phyloP scores from a whole-genome alignment of 306 rosid genomes.

The cucumber (Cucumis sativus) region DNA sequence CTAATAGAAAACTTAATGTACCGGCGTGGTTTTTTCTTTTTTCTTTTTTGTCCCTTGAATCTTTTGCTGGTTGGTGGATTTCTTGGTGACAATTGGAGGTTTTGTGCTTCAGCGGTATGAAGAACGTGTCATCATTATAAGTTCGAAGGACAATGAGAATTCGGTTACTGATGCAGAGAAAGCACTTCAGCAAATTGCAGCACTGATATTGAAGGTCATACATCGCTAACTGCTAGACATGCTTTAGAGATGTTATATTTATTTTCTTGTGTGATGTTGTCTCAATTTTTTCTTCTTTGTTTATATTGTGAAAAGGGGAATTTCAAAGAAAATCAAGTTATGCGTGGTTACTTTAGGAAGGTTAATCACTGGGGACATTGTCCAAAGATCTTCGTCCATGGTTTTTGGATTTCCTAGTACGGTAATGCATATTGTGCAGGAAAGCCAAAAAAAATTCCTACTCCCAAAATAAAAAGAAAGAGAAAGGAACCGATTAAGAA shows the following conservation, averaged over 20 bases:
- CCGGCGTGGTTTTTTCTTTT: background rate
- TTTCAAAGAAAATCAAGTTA: background rate
- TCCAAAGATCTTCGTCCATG: background rate
- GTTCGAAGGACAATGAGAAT: constrained; percentile 63
- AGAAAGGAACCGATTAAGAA: background rate
- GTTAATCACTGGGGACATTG: background rate
- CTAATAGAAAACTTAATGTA: background rate
- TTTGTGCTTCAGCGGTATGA: constrained; percentile 56
- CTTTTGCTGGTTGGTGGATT: background rate
- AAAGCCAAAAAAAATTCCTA: background rate
- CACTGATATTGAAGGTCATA: constrained; percentile 63
- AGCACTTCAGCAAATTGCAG: constrained; percentile 68
- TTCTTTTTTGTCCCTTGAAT: background rate
- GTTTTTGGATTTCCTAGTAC: background rate
- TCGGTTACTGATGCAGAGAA: constrained; percentile 67
- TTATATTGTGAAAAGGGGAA: background rate
- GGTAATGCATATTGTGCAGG: background rate
- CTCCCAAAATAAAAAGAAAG: background rate
- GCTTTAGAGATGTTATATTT: background rate
- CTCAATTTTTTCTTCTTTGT: background rate
- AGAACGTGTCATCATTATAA: constrained; percentile 87
- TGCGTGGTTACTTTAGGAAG: background rate
- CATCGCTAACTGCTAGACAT: background rate
- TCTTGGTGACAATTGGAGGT: background rate
- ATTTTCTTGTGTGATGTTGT: background rate